These are phyloP conservation scores for Jackrogersella minutella DNA, from an alignment of 495 filamentous ascomycete species.

Conservation along the genomic window DNA sequence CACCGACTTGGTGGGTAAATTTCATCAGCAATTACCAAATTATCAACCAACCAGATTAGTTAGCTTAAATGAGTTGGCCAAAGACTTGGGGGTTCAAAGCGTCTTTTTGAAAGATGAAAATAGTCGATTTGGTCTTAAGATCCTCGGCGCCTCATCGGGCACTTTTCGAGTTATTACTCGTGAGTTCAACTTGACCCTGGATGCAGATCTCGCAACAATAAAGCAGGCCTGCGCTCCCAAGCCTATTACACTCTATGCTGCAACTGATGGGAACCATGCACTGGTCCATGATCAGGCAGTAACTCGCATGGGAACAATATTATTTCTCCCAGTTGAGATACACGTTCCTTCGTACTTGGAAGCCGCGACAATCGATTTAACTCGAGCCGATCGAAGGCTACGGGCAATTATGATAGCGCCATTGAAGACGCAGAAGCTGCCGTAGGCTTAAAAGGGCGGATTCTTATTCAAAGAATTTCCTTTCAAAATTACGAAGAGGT, in stretches of 20 bases:
- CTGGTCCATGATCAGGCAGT: conserved; percentile 76
- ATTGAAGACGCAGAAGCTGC: conserved; percentile 55
- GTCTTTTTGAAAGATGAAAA: conserved; percentile 71
- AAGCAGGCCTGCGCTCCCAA: conserved; percentile 46
- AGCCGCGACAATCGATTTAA: conserved; percentile 57
- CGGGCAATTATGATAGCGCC: conserved; percentile 68
- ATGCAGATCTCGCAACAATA: conserved; percentile 32
- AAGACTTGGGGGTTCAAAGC: conserved; percentile 60
- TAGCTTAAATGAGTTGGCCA: conserved; percentile 59
- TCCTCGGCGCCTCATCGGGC: conserved; percentile 79
- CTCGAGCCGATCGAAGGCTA: conserved; percentile 64
- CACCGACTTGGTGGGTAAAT: conserved; percentile 27
- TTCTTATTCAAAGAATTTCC: conserved; percentile 73
- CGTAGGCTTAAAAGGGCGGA: conserved; percentile 40
- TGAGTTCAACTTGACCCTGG: conserved; percentile 48
- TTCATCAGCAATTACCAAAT: conserved; percentile 62
- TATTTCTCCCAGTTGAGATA: conserved; percentile 60
- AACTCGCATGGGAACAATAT: conserved; percentile 66
- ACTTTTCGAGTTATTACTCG: conserved; percentile 62
- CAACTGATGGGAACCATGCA: conserved; percentile 77
- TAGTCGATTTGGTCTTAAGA: conserved; percentile 63
- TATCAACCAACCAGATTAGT: conserved; percentile 61
- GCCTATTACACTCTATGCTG: conserved; percentile 46
- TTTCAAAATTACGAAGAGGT: conserved; percentile 70
- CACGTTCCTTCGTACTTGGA: conserved; percentile 66